Percentiles rank a stretch among this genome's conserved stretches.
Evolutionary conservation across 2,329 filamentous ascomycete genomes (phyloP).

Genomic region (Fusarium pininemorale): DNA sequence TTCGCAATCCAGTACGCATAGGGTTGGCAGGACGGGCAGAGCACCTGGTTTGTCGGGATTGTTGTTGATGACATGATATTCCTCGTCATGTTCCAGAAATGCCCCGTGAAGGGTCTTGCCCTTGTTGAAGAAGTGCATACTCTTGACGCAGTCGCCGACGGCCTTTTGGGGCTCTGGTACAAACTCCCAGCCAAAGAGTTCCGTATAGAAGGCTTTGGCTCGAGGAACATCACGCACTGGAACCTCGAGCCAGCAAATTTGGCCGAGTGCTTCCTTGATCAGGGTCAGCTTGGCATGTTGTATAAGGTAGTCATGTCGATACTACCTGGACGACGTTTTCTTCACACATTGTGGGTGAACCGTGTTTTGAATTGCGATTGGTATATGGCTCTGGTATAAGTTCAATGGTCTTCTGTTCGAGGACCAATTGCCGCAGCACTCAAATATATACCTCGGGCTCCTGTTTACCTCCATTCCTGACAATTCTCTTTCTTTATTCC

Average conservation of each 20-base stretch:
- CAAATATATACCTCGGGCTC: slow-evolving; percentile 29
- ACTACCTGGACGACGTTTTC: slow-evolving; percentile 24
- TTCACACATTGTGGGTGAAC: slow-evolving; percentile 1
- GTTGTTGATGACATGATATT: slow-evolving; percentile 42
- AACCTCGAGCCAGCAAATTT: slow-evolving; percentile 53
- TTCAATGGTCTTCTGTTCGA: not conserved
- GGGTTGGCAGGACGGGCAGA: slow-evolving; percentile 46
- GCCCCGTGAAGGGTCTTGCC: slow-evolving; percentile 48
- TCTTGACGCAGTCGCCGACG: slow-evolving; percentile 39
- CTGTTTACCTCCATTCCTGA: not conserved
- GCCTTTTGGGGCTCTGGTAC: slow-evolving; percentile 28
- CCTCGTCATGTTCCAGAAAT: slow-evolving; percentile 47
- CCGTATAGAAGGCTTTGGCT: slow-evolving; percentile 50
- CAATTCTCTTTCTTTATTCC: not conserved
- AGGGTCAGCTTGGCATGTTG: not conserved
- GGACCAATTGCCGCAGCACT: not conserved
- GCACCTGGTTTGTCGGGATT: slow-evolving; percentile 37
- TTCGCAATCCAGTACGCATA: slow-evolving; percentile 47
- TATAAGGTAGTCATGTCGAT: not conserved
- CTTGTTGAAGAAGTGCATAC: slow-evolving; percentile 49
- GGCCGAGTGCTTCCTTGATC: slow-evolving; percentile 40
- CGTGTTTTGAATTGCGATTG: not conserved
- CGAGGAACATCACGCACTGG: slow-evolving; percentile 48
- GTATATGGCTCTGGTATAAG: not conserved
- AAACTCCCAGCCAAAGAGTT: slow-evolving; percentile 49